Conservation (phyloP, 305 asterid genomes). For the Petunia hybrid region DNA sequence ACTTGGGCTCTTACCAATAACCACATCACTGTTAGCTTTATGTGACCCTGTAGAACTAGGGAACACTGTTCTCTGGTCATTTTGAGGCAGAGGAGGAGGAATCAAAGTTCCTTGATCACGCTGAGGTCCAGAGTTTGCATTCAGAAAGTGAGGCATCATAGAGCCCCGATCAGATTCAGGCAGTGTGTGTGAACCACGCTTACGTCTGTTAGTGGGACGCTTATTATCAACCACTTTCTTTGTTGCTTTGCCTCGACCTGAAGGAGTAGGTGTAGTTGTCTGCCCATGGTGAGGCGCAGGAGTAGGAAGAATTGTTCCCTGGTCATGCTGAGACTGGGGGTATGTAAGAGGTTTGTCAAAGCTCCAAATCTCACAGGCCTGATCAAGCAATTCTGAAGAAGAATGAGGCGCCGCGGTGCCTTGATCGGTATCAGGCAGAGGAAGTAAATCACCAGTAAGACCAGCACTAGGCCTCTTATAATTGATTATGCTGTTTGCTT, state of each 20-base stretch:
- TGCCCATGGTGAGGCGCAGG: neutral
- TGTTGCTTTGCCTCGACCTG: neutral
- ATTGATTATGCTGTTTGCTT: too few relatives aligned
- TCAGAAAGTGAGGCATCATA: neutral
- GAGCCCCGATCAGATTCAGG: neutral
- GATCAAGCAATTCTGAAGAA: slow-evolving; percentile 6
- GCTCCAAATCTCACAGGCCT: neutral
- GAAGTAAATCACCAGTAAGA: neutral
- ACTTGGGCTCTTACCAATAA: neutral
- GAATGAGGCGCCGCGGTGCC: neutral
- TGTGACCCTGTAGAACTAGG: neutral
- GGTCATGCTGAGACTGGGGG: neutral
- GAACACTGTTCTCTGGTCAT: neutral
- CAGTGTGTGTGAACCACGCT: neutral
- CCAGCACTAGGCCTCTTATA: too few relatives aligned
- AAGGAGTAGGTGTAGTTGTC: neutral
- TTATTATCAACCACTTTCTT: neutral
- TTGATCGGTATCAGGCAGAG: neutral
- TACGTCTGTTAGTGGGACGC: neutral
- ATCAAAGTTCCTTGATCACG: neutral
- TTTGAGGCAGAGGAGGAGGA: neutral
- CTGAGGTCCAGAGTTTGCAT: neutral
- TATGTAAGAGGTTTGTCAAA: neutral
- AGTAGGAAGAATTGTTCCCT: neutral
- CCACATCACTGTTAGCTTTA: neutral